phyloP scores from a whole-genome alignment of 2,329 filamentous ascomycete species.

The Orbilia brochopaga region DNA sequence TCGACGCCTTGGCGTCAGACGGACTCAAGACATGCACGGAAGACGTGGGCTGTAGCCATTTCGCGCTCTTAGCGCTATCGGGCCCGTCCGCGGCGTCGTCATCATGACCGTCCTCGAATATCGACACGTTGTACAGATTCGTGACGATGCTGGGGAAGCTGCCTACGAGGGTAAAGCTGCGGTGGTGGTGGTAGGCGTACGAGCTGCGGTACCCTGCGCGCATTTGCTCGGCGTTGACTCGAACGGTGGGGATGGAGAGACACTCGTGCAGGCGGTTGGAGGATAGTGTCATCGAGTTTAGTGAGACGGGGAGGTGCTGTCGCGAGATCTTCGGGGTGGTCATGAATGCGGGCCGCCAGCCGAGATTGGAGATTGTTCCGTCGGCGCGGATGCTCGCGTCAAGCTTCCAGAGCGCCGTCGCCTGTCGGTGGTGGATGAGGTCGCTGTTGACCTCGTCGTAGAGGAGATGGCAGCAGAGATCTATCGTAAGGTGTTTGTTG shows the following conservation, averaged over 20 bases:
- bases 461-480: slow-evolving; percentile 42
- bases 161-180: slow-evolving; percentile 31
- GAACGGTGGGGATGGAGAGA: slow-evolving; percentile 38
- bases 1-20: slow-evolving; percentile 21
- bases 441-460: slow-evolving; percentile 42
- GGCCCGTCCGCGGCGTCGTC: not conserved
- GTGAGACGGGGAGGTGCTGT: slow-evolving; percentile 29
- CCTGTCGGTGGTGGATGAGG: slow-evolving; percentile 43
- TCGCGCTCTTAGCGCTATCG: slow-evolving; percentile 31
- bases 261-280: slow-evolving; percentile 44
- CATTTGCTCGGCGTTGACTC: slow-evolving; percentile 47
- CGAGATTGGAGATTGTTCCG: slow-evolving; percentile 13
- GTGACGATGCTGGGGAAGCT: slow-evolving; percentile 44
- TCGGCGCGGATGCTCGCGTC: slow-evolving; percentile 26
- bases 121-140: slow-evolving; percentile 40
- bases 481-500: slow-evolving; percentile 25
- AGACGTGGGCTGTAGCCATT: slow-evolving; percentile 43
- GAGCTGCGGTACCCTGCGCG: slow-evolving; percentile 32
- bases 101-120: slow-evolving; percentile 25
- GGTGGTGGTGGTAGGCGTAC: slow-evolving; percentile 43
- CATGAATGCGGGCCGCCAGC: slow-evolving; percentile 46
- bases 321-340: slow-evolving; percentile 32
- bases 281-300: slow-evolving; percentile 24
- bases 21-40: slow-evolving; percentile 40
- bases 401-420: slow-evolving; percentile 39